Percentiles rank a stretch among this genome's conserved stretches.
Conservation (phyloP, 345 rosid species). For the Eucalyptus sp. region DNA sequence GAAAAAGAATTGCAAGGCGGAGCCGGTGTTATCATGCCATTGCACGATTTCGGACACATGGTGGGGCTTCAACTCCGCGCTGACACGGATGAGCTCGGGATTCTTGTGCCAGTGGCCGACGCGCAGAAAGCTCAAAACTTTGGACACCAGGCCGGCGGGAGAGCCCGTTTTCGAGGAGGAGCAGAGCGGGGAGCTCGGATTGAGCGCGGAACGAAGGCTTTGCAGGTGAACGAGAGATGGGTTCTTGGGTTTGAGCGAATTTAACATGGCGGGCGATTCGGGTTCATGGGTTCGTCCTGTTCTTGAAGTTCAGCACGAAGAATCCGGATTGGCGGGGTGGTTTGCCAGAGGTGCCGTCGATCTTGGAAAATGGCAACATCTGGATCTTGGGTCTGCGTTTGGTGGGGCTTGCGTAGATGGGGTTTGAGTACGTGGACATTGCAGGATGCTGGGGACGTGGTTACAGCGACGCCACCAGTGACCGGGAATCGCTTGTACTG, state of each 20-base stretch:
- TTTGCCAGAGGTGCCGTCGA: neutral
- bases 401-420: neutral
- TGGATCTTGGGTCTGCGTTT: neutral
- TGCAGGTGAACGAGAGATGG: neutral
- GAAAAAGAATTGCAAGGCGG: constrained; percentile 23
- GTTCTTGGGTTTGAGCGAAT: neutral
- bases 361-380: neutral
- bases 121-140: constrained; percentile 17
- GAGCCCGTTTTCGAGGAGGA: neutral
- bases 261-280: neutral
- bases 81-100: constrained; percentile 19
- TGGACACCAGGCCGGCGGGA: constrained; percentile 11
- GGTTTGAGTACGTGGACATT: neutral
- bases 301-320: neutral
- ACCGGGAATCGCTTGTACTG: neutral
- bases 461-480: neutral
- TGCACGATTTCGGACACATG: constrained; percentile 34
- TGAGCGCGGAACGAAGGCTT: neutral
- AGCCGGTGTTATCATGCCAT: constrained; percentile 14
- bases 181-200: neutral
- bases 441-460: neutral
- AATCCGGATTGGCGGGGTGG: neutral
- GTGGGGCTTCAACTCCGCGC: constrained; percentile 18
- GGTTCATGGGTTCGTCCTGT: neutral
- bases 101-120: constrained; percentile 27